phyloP scores from a whole-genome alignment of 805 yeast genomes.

The Metschnikowia dekortorum region DNA sequence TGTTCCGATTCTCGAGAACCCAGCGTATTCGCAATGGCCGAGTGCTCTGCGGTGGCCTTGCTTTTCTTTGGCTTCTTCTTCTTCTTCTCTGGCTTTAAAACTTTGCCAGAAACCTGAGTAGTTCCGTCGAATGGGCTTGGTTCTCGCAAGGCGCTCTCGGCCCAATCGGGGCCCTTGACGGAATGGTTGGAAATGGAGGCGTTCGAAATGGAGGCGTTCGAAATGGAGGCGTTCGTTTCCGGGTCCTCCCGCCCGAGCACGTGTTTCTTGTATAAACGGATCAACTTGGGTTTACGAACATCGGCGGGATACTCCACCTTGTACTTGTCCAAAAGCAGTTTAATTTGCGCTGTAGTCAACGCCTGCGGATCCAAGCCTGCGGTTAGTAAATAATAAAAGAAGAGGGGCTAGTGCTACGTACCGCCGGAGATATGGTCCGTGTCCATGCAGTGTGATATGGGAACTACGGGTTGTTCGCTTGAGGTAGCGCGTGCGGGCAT shows the following conservation, averaged over 20 bases:
- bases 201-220: too few relatives aligned
- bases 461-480: background rate
- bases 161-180: too few relatives aligned
- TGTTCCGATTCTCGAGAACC: background rate
- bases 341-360: slow-evolving; percentile 64
- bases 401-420: background rate
- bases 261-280: background rate
- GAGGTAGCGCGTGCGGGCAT: background rate
- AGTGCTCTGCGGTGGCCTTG: too few relatives aligned
- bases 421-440: slow-evolving; percentile 1
- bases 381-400: slow-evolving; percentile 8
- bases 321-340: slow-evolving; percentile 60
- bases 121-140: background rate
- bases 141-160: background rate
- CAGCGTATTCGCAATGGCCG: too few relatives aligned
- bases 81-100: slow-evolving; percentile 1
- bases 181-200: too few relatives aligned
- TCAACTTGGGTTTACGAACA: slow-evolving; percentile 64
- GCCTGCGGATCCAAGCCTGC: slow-evolving; percentile 39
- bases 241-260: background rate
- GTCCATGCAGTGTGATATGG: background rate
- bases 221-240: background rate
- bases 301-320: slow-evolving; percentile 56
- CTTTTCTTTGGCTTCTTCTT: background rate
- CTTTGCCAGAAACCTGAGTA: background rate